A percentile compares a stretch with the other conserved stretches of the same genome.
Evolutionary conservation across 2,329 filamentous ascomycete genomes (phyloP).

Genomic region (Exophiala lecanii-corni): DNA sequence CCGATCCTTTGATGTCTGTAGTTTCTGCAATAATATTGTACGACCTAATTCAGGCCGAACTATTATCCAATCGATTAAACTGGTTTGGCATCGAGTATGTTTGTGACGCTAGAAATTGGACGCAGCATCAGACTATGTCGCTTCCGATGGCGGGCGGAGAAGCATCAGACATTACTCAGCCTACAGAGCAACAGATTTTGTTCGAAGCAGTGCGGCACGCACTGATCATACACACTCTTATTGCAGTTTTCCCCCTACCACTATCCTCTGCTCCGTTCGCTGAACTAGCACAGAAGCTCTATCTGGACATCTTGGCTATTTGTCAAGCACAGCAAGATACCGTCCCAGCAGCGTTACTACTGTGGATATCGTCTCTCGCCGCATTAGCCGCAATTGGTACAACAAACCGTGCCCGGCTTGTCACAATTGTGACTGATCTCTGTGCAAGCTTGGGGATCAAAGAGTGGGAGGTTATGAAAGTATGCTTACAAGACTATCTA

Average conservation of each 20-base stretch:
- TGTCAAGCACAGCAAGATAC: neutral
- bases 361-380: neutral
- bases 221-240: neutral
- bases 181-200: neutral
- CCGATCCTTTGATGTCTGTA: neutral
- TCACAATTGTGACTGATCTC: neutral
- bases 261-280: neutral
- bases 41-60: neutral
- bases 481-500: neutral
- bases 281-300: neutral
- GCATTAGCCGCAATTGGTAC: neutral
- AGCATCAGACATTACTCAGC: neutral
- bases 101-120: slow-evolving; percentile 1
- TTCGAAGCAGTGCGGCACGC: neutral
- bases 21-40: neutral
- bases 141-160: neutral
- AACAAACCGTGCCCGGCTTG: neutral
- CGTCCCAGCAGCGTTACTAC: neutral
- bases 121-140: neutral
- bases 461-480: neutral
- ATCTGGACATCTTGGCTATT: neutral
- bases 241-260: neutral
- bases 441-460: neutral
- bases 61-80: neutral
- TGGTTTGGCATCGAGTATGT: slow-evolving; percentile 1